Evolutionary conservation across 768 basidiomycete species (phyloP), one percentile per base, ranked within the genome.

Genomic region (Coprinopsis marcescibilis): DNA sequence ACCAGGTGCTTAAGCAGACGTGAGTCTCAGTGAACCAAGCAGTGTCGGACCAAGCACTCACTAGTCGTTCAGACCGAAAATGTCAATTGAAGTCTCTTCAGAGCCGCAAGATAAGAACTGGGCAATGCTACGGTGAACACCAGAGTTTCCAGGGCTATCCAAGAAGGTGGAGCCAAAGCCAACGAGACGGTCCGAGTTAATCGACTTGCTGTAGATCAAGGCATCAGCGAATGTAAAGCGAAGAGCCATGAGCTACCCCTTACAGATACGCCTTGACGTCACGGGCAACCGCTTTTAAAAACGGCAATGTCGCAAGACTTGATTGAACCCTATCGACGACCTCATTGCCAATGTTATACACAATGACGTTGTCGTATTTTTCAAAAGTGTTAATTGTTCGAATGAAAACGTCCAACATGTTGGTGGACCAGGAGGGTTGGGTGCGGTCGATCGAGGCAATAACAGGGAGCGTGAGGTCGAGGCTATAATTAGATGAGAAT

Each of bases 281-380:
- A 32, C 93, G 81, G 23, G 90, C 89, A 20, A 93, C 93, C 30
- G 91, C 91, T 62, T 93, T 94, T 58, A 96, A 77, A 62, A 78
- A 96, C 5, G 90, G 76, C 13, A n/a, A n/a, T n/a, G 83, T 80
- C 8, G 83, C 78, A 23, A 66, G 69, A 14, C 88, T 88, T 42
- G 67, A 65, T 33, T 75, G 72, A n/a, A 67, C 25, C 38, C 20
- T 36, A 7, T 70, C 60, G 19, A 75, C 73, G 24, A 82, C 85
- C 66, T 95, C 93, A 57, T 96, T 96, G 15, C 91, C 93, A 50
- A 96, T 75, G 58, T 94, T 95, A 67, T 75, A 94, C 6, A 83
- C 92, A 47, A 95, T 69, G 13, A 96, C 77, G 55, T 96, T 96
- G 70, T 89, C 80, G 56, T 95, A 96, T 62, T 87, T 80, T 60